Evolutionary conservation across 805 yeast species (phyloP), one percentile per base, ranked within the genome.

Genomic region (Lipomyces kockii): DNA sequence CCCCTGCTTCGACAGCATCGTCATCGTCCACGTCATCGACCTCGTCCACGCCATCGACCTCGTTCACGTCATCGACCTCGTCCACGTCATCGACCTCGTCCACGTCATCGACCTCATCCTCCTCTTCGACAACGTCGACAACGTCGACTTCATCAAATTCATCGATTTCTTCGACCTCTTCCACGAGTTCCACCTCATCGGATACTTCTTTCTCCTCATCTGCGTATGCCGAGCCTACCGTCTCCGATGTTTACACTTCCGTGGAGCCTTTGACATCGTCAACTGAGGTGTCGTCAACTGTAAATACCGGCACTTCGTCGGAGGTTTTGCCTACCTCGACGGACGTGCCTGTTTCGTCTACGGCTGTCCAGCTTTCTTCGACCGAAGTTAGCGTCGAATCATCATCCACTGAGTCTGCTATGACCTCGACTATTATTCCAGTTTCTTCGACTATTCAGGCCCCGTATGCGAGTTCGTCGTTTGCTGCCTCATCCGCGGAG

Each of bases 41-140:
- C n/a, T n/a, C n/a, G n/a, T n/a, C n/a, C n/a, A n/a, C n/a, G n/a
- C n/a, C n/a, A n/a, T n/a, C n/a, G n/a, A n/a, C n/a, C n/a, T n/a
- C n/a, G n/a, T n/a, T 63, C 9, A 8, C 49, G 8, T 12, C 59
- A 20, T 32, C 59, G 57, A 32, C 46, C n/a, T n/a, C n/a, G n/a
- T n/a, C n/a, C n/a, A n/a, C n/a, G n/a, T 2, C 53, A 7, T 39
- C 60, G 22, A 34, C 20, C 46, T 11, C 60, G n/a, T 56, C 39
- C 53, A 14, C 60, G 22, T 49, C 53, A 22, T 69, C 63, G 7
- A 34, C 49, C 5, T 29, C 71, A n/a, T 29, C 32, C n/a, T n/a
- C n/a, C n/a, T n/a, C n/a, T n/a, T n/a, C n/a, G n/a, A n/a, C n/a
- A n/a, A n/a, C n/a, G n/a, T n/a, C n/a, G 56, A 29, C 63, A n/a